A percentile compares a stretch with the other conserved stretches of the same genome.
Evolutionary conservation across 1,284 basidiomycete genomes (phyloP).

Genomic region (Quambalaria eucalypti): DNA sequence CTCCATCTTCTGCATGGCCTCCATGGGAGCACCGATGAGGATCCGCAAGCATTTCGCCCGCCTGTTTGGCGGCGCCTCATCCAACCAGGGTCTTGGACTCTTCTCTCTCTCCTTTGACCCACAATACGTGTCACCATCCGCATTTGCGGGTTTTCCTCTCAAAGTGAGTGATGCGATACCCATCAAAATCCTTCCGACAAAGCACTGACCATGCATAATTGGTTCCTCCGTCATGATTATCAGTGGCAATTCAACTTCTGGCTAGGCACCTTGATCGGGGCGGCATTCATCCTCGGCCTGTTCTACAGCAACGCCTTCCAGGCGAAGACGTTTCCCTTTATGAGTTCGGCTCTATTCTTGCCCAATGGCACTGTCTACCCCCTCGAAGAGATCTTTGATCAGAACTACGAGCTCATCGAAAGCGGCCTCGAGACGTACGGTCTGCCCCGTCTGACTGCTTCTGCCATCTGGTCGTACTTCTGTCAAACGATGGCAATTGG

Average conservation of each 20-base stretch:
- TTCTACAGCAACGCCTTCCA: slow-evolving; percentile 34
- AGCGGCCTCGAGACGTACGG: slow-evolving; percentile 21
- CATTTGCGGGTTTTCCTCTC: background rate
- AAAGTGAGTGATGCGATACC: no score
- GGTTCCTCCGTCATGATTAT: no score
- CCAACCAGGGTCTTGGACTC: slow-evolving; percentile 36
- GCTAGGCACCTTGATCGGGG: slow-evolving; percentile 29
- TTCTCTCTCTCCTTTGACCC: slow-evolving; percentile 19
- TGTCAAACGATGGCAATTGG: slow-evolving; percentile 49
- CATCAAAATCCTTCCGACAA: no score
- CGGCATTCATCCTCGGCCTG: slow-evolving; percentile 21
- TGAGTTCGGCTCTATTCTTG: slow-evolving; percentile 18
- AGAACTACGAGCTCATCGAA: slow-evolving; percentile 13
- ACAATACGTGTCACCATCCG: slow-evolving; percentile 36
- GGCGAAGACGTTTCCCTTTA: slow-evolving; percentile 22
- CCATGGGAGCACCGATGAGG: slow-evolving; percentile 50
- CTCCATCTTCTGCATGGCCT: slow-evolving; percentile 50
- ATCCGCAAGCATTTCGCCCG: slow-evolving; percentile 11
- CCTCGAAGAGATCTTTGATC: slow-evolving; percentile 47
- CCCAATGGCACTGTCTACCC: slow-evolving; percentile 43
- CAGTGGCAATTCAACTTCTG: slow-evolving; percentile 28
- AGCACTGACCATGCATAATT: no score
- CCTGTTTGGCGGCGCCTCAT: slow-evolving; percentile 37
- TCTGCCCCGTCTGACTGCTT: slow-evolving; percentile 41
- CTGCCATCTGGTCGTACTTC: slow-evolving; percentile 57